Percentiles rank a stretch among this genome's conserved stretches.
Evolutionary conservation across 176 grass and related monocot genomes (phyloP).

Genomic region (Chloris gayana): DNA sequence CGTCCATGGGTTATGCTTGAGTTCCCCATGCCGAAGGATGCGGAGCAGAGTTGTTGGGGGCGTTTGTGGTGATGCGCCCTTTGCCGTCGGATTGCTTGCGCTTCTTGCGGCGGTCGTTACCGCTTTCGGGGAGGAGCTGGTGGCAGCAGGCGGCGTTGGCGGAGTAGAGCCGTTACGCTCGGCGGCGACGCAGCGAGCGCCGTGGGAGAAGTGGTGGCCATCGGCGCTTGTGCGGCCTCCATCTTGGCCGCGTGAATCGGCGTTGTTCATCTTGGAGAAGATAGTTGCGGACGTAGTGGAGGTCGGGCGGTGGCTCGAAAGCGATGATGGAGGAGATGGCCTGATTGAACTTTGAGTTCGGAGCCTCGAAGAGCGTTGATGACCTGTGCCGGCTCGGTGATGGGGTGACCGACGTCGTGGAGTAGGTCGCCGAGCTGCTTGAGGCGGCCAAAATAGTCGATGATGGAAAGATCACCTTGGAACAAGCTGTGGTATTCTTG

Average conservation of each 20-base stretch:
- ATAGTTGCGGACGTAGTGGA: not conserved
- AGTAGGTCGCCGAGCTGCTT: not conserved
- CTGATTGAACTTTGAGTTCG: not conserved
- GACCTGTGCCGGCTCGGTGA: accelerated
- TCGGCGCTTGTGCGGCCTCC: no score
- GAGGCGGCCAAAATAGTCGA: not conserved
- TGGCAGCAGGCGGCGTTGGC: accelerated
- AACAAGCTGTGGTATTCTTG: not conserved
- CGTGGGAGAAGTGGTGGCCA: not conserved
- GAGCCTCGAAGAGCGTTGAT: not conserved
- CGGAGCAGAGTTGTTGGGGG: no score
- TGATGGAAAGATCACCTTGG: not conserved
- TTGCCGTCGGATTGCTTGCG: not conserved
- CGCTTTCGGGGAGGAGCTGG: no score
- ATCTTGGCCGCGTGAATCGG: not conserved
- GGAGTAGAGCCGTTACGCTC: no score
- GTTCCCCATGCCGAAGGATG: no score
- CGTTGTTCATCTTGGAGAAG: not conserved
- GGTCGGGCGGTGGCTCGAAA: accelerated
- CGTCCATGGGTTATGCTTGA: not conserved
- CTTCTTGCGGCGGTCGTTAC: not conserved
- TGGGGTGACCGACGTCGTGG: not conserved
- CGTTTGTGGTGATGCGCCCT: not conserved
- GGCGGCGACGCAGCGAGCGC: no score
- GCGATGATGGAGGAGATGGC: not conserved